Conservation (phyloP, 2,329 filamentous ascomycete species). For the Corinectria fuckeliana region DNA sequence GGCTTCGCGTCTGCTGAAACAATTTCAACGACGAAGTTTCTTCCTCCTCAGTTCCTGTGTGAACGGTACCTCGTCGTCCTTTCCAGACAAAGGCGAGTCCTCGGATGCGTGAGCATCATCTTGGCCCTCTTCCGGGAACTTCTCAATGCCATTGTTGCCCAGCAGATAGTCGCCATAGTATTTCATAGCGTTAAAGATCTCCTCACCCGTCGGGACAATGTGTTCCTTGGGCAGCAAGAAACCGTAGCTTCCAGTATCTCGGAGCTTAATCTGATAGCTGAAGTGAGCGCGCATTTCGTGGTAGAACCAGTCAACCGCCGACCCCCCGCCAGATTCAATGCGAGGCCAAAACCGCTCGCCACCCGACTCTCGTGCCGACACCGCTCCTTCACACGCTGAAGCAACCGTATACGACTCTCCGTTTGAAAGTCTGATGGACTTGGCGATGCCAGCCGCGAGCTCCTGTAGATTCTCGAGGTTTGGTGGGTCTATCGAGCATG, state of each 20-base stretch:
- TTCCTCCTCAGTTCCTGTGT: constrained; percentile 42
- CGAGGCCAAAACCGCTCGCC: constrained; percentile 43
- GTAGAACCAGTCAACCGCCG: constrained; percentile 94
- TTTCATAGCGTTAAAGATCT: constrained; percentile 82
- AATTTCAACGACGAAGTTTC: constrained; percentile 36
- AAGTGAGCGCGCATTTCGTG: constrained; percentile 82
- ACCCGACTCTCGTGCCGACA: constrained; percentile 44
- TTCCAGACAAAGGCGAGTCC: background rate
- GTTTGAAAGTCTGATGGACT: constrained; percentile 82
- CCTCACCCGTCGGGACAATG: constrained; percentile 88
- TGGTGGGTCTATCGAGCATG: constrained; percentile 78
- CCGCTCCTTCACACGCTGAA: constrained; percentile 85
- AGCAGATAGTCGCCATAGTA: constrained; percentile 84
- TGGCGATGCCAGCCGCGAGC: constrained; percentile 84
- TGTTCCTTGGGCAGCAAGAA: constrained; percentile 87
- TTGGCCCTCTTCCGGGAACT: constrained; percentile 34
- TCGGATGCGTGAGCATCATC: constrained; percentile 23
- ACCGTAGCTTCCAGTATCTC: constrained; percentile 92
- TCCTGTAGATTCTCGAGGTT: constrained; percentile 93
- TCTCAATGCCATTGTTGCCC: constrained; percentile 71
- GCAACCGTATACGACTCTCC: constrained; percentile 79
- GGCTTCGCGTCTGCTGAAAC: background rate
- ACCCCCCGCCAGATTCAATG: constrained; percentile 80
- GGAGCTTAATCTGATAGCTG: constrained; percentile 91
- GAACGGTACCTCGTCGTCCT: constrained; percentile 22